phyloP scores from a whole-genome alignment of 345 rosid species.

The Bruguiera sexangula region DNA sequence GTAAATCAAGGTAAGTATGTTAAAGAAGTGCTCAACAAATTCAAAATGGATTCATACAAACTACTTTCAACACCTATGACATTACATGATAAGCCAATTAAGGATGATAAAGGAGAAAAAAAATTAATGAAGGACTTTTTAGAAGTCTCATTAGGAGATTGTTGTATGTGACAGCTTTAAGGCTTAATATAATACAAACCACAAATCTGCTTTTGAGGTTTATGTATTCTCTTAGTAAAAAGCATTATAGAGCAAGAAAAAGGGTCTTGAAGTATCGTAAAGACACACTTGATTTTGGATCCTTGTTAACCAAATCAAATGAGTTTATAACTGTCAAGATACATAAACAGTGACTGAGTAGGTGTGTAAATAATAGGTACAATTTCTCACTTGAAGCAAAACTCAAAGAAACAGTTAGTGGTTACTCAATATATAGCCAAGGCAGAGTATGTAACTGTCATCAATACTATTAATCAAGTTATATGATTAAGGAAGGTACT shows the following conservation, averaged over 20 bases:
- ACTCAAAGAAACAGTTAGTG: too few species aligned
- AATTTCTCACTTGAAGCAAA: too few species aligned
- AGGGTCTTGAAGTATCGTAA: neutral
- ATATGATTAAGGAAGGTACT: too few species aligned
- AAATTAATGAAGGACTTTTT: neutral
- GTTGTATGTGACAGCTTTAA: neutral
- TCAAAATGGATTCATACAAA: too few species aligned
- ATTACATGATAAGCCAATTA: neutral
- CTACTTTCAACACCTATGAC: too few species aligned
- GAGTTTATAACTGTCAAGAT: neutral
- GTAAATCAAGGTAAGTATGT: too few species aligned
- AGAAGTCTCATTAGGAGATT: neutral
- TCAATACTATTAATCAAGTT: too few species aligned
- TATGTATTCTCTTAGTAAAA: neutral
- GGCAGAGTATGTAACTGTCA: too few species aligned
- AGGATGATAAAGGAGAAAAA: neutral
- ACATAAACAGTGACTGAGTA: neutral
- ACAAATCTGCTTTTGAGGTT: neutral
- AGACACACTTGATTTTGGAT: neutral
- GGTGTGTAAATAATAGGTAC: too few species aligned
- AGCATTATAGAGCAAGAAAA: neutral
- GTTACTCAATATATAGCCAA: too few species aligned
- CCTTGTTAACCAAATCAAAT: neutral
- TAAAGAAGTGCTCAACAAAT: too few species aligned
- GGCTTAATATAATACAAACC: neutral